Evolutionary conservation across 2,329 filamentous ascomycete genomes (phyloP), one percentile per base, ranked within the genome.

Genomic region (Pestalotiopsis sp.): DNA sequence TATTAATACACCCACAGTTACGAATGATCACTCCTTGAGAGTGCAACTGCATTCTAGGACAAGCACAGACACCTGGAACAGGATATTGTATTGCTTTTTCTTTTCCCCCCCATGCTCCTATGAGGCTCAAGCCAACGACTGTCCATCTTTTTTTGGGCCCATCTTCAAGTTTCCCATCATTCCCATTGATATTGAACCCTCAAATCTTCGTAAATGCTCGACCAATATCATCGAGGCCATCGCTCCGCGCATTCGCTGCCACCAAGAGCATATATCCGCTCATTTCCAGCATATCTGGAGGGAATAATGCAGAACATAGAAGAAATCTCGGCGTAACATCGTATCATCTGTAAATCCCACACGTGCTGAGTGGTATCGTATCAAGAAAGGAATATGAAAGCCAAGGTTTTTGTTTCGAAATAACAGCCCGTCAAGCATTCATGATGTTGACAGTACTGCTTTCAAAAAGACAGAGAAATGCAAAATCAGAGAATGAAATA

Each of bases 331-430:
- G 75, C 71, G 70, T 71, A 69, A 64, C 72, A 74, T 73, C 69
- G 72, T 73, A 70, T 72, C 72, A 73, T 70, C 73, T 71, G 71
- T 73, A 52, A 52, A 72, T 62, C 75, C 74, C 75, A 74, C 68
- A 73, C 75, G 76, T 74, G 76, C 75, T 73, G 68, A 63, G 75
- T 77, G 77, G 77, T 78, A 79, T 79, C 77, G 76, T 75, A 75
- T 69, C 76, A 73, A 70, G 76, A 75, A 73, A 77, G 74, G 74
- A 71, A 73, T 75, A 71, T 56, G 56, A 49, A 63, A 63, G 62
- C 58, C 62, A 63, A 70, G 62, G 63, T 57, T 68, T 66, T 68
- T 20, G 17, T 52, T 52, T 20, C 56, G 36, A 65, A 68, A 64
- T 36, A 39, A 17, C 27, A 63, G 49, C n/a, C 59, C 20, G 25